Conservation (phyloP, 306 rosid species). For the Arachis stenosperma region DNA sequence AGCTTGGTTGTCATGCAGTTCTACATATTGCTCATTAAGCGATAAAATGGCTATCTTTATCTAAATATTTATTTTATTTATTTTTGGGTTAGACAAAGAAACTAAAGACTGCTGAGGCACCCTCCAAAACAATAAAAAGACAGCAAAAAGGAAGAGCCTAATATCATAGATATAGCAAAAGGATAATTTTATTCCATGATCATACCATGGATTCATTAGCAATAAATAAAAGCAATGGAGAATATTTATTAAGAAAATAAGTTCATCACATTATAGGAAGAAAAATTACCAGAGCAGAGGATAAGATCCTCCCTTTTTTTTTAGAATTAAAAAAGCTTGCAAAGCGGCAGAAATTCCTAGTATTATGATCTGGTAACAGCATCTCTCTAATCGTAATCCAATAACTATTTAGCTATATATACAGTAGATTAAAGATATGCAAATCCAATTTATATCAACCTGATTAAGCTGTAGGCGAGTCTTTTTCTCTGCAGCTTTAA, state of each 20-base stretch:
- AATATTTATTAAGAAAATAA: neutral
- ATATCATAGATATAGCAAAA: slow-evolving; percentile 10
- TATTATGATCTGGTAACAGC: slow-evolving; percentile 21
- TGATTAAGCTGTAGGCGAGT: slow-evolving; percentile 90
- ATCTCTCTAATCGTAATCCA: slow-evolving; percentile 27
- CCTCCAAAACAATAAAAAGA: slow-evolving; percentile 18
- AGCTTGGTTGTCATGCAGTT: slow-evolving; percentile 16
- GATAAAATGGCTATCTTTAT: neutral
- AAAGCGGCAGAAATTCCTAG: slow-evolving; percentile 7
- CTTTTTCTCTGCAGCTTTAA: slow-evolving; percentile 97
- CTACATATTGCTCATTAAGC: slow-evolving; percentile 8
- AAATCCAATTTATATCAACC: slow-evolving; percentile 53
- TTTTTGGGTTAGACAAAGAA: slow-evolving; percentile 13
- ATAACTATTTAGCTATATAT: slow-evolving; percentile 33
- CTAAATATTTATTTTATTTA: neutral
- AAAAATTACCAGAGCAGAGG: neutral
- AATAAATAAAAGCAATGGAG: neutral
- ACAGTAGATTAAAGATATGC: slow-evolving; percentile 10
- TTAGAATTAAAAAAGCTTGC: neutral
- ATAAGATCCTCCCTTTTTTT: neutral
- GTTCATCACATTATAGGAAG: neutral
- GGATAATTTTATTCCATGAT: slow-evolving; percentile 14
- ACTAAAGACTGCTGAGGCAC: neutral
- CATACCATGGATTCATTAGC: neutral
- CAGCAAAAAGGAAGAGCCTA: neutral